A percentile compares a stretch with the other conserved stretches of the same genome.
phyloP scores from a whole-genome alignment of 352 stramenopile species.

The Phytophthora megakarya region DNA sequence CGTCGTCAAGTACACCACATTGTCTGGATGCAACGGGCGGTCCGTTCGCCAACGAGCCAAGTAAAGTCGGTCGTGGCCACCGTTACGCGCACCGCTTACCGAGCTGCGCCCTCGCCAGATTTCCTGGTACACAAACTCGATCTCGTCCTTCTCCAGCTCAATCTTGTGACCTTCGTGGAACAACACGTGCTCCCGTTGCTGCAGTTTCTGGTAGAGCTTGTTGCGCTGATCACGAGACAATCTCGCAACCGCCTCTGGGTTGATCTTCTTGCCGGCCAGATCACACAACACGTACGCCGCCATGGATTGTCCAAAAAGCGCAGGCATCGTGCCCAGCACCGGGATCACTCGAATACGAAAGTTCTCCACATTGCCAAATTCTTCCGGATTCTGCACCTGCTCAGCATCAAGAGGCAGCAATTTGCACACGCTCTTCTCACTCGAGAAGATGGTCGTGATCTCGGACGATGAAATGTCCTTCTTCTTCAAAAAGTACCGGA shows the following conservation, averaged over 20 bases:
- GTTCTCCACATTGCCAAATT: constrained; percentile 97
- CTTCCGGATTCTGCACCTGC: constrained; percentile 81
- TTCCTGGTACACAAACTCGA: constrained; percentile 89
- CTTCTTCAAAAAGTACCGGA: constrained; percentile 95
- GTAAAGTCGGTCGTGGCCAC: constrained; percentile 77
- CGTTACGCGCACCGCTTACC: constrained; percentile 69
- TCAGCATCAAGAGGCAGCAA: constrained; percentile 95
- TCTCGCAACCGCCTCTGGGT: constrained; percentile 63
- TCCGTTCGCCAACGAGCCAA: constrained; percentile 85
- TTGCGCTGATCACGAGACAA: constrained; percentile 86
- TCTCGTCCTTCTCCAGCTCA: constrained; percentile 82
- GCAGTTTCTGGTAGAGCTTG: constrained; percentile 84
- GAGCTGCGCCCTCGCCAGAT: constrained; percentile 84
- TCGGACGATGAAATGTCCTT: constrained; percentile 61
- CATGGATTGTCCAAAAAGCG: constrained; percentile 98
- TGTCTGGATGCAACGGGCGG: constrained; percentile 73
- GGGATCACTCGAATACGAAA: constrained; percentile 97
- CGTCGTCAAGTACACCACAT: constrained; percentile 86
- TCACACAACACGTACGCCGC: constrained; percentile 95
- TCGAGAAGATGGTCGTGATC: constrained; percentile 93
- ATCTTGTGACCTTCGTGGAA: constrained; percentile 64
- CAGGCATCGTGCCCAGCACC: constrained; percentile 94
- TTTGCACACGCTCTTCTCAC: constrained; percentile 96
- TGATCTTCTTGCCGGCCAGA: constrained; percentile 91
- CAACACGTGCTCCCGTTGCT: constrained; percentile 75